These are phyloP conservation scores for Neurospora sp. DNA, from an alignment of 495 filamentous ascomycete genomes.

Conservation along the genomic window DNA sequence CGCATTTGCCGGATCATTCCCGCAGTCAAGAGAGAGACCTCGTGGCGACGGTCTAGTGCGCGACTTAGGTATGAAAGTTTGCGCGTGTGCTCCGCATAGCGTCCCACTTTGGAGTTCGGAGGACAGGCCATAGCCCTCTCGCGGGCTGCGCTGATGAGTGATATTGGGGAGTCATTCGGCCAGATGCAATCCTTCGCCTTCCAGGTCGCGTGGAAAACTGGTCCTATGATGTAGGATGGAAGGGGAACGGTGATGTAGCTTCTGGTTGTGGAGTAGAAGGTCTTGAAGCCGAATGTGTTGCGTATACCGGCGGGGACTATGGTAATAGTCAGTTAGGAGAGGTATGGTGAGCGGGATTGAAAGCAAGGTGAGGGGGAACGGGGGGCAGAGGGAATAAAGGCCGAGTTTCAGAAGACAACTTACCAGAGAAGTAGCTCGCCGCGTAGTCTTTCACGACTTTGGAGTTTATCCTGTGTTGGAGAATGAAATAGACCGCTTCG, in stretches of 20 bases:
- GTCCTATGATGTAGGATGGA: not conserved
- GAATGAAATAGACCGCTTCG: slow-evolving; percentile 15
- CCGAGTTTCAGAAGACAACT: not conserved
- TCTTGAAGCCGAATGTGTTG: not conserved
- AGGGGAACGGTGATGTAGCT: not conserved
- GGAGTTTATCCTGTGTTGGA: not conserved
- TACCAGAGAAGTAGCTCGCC: not conserved
- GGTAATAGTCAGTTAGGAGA: not conserved
- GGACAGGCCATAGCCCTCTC: not conserved
- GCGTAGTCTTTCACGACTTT: not conserved
- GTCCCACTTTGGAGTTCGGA: not conserved
- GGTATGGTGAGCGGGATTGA: too few species aligned
- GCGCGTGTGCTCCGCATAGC: not conserved
- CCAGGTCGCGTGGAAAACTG: not conserved
- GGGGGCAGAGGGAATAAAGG: too few species aligned
- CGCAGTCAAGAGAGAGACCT: not conserved
- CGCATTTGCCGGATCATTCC: not conserved
- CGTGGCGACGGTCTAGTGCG: not conserved
- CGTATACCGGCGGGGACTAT: not conserved
- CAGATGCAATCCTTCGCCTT: not conserved
- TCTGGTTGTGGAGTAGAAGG: not conserved
- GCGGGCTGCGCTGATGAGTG: not conserved
- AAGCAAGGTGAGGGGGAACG: not conserved
- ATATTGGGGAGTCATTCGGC: not conserved
- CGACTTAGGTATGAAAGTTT: not conserved